Base-by-base conservation (phyloP, 2,329 filamentous ascomycete genomes). In the Stemphylium beticola region DNA sequence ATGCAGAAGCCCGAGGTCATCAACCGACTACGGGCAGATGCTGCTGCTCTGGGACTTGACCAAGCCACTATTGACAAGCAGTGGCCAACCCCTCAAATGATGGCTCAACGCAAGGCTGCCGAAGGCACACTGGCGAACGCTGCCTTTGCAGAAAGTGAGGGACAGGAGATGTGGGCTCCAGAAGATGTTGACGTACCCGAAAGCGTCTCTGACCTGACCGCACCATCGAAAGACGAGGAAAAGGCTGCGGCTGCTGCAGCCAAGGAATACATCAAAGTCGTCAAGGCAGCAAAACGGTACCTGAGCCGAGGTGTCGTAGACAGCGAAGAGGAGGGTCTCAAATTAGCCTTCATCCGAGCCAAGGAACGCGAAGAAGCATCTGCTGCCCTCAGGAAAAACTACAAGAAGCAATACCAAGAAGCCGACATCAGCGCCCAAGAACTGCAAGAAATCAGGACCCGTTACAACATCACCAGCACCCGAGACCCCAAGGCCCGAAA, bases 1-100 rank as follows among this genome's bases (percentile, higher is more conserved):
- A 92, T 97, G 88, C 91, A 93, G 79, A 92, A 87, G 4, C 79
- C 81, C 1, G 77, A 78, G 17, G 83, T 96, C 45, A 86, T 87
- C 73, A 82, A 83, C 62, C 81, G 84, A 61, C 90, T 92, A 70
- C 82, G 83, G 37, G 73, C 78, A 44, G 82, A 96, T 79, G 81
- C 92, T 57, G 77, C 80, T 53, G 78, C 78, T 17, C 74, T 95
- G 44, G 90, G 91, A 0, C 70, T 96, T 54, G 82, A 83, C 4
- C 78, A 82, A 42, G 65, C 66, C 10, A 64, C 62, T 7, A 72
- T 74, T 41, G 67, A 73, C 48, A 60, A 64, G 34, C 67, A 73
- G 46, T 71, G 71, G 72, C 71, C 68, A 4, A 61, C 61, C 14
- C 61, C 60, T 18, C 34, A 60, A 5, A 61, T 65, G 53, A 49